Evolutionary conservation across 2,329 filamentous ascomycete species (phyloP), one percentile per base, ranked within the genome.

Genomic region (Fusarium sarcochroum): DNA sequence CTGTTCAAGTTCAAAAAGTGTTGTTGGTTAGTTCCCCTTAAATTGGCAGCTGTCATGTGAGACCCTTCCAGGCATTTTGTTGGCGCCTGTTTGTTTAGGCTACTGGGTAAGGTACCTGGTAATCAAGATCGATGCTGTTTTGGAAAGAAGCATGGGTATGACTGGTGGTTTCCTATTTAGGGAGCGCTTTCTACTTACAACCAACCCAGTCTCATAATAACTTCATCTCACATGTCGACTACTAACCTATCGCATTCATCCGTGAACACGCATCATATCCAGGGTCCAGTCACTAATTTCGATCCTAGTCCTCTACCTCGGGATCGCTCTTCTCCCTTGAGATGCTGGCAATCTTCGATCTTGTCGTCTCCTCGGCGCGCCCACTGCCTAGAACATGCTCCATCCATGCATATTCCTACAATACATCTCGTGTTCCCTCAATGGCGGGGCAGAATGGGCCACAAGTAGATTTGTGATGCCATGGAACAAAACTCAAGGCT

Each of bases 31-130:
- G 17, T 35, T 8, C 34, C 34, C 34, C 25, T 40, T 35, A 20
- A 23, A 38, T 45, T 67, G 48, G 48, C 35, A 63, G 41, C 59
- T 41, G 58, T 53, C 63, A 66, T 67, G 44, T 53, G 51, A 68
- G 45, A 50, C 34, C 20, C 27, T 25, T n/a, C 41, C 32, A 32
- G 34, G 17, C 15, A 15, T 21, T 38, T 32, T 32, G 11, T 37
- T 47, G 23, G 38, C 14, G n/a, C 30, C 47, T 21, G 6, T n/a
- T 23, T 11, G 32, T 45, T 45, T 17, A 45, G 42, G 40, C 40
- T 42, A 14, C 14, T 42, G 20, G 15, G 14, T 25, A 14, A 42
- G 40, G 20, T 42, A n/a, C 45, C 55, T 45, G 18, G 32, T n/a
- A 50, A 48, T 30, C 17, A 50, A 48, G 35, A 45, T 47, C 38